These are phyloP conservation scores for Aegilops sharonensis DNA, from an alignment of 176 grass and related monocot species.

Conservation along the genomic window DNA sequence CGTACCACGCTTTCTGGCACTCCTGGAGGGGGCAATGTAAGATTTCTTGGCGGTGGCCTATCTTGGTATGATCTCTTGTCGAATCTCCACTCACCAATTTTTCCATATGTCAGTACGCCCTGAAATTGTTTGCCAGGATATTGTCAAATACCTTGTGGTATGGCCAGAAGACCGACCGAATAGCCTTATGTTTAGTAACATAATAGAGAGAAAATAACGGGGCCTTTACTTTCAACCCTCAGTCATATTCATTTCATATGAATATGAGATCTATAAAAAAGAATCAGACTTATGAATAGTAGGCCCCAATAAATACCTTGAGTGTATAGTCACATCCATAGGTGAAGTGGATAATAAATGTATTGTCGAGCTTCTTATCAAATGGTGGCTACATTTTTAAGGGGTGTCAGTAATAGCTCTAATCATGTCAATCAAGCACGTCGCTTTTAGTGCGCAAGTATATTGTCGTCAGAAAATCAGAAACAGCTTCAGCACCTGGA, in stretches of 20 bases:
- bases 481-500: constrained; percentile 58
- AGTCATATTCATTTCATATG: neutral
- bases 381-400: constrained; percentile 48
- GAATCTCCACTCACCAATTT: constrained; percentile 86
- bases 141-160: neutral
- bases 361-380: constrained; percentile 45
- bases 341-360: constrained; percentile 86
- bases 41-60: constrained; percentile 79
- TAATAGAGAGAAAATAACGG: neutral
- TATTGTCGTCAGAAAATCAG: neutral
- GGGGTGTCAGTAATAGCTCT: neutral
- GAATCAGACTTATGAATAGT: constrained; percentile 21
- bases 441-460: neutral
- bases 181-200: neutral
- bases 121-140: constrained; percentile 16
- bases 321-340: constrained; percentile 85
- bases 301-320: constrained; percentile 53
- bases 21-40: constrained; percentile 79
- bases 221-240: neutral
- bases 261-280: neutral
- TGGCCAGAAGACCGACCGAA: neutral
- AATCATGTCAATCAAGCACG: constrained; percentile 14
- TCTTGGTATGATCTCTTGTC: constrained; percentile 72
- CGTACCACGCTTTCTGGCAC: constrained; percentile 99
- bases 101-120: constrained; percentile 83